Evolutionary conservation across 2,329 filamentous ascomycete genomes (phyloP), one percentile per base, ranked within the genome.

Genomic region (Paecilomyces sp.): DNA sequence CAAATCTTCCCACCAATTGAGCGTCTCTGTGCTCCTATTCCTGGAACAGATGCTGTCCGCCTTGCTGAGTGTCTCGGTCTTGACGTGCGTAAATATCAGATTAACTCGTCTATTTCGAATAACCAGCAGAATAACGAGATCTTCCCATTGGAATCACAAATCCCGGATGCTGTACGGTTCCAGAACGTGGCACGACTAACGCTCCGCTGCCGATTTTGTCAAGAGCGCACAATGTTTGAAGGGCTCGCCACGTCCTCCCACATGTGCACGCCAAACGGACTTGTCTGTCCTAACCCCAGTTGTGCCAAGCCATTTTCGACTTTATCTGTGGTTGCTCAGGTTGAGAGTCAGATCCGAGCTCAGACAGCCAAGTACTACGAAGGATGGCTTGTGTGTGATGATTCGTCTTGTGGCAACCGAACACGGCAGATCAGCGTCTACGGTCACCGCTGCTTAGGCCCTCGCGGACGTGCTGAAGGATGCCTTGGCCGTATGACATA

Each of bases 1-100:
- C 94, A 99, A 75, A 97, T 99, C 61, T 91, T 99, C 77, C 94
- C 94, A 11, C 94, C 94, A 0, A 94, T 99, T 28, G 94, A 99
- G 78, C 91, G 94, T 82, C 87, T 99, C 24, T 99, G 94, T 73
- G 94, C 93, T 62, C 96, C 96, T 61, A 97, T 99, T 68, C 85
- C 86, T 13, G 94, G 94, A 61, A 99, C 94, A 1, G 95, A 96
- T 63, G 89, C 93, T 7, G 86, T 91, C 1, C 88, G 92, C 64
- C 83, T 99, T 9, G 94, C 94, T 1, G 92, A 97, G 72, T 96
- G 94, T 72, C 85, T 99, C 13, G 94, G 94, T 2, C 86, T 99
- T 28, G 94, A 99, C 74, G 87, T 91, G 28, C 86, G 86, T 67
- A 94, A 94, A 68, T 99, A 97, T 73, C 85, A 88, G 64, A 87